Evolutionary conservation across 495 filamentous ascomycete species (phyloP).

Genomic region (Penicillium alfredii): DNA sequence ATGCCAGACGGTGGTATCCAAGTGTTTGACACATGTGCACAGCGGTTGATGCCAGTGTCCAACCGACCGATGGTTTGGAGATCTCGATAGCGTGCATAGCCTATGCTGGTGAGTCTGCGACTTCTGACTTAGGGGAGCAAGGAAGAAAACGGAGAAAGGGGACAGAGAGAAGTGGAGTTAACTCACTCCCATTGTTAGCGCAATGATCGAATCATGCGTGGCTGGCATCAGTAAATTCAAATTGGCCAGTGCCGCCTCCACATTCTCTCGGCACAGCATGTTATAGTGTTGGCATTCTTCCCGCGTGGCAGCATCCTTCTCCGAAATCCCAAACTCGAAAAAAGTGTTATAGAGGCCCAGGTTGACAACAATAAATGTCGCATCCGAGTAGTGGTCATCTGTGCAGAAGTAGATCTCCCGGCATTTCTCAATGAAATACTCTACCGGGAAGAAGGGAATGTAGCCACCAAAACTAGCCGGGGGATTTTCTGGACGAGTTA

Average conservation of each 20-base stretch:
- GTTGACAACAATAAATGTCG: conserved; percentile 51
- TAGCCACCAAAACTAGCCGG: conserved; percentile 23
- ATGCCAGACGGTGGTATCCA: conserved; percentile 55
- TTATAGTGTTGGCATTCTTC: conserved; percentile 38
- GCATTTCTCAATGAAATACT: conserved; percentile 54
- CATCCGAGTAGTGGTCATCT: conserved; percentile 50
- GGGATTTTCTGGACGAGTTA: conserved; percentile 17
- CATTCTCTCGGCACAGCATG: conserved; percentile 47
- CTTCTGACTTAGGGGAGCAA: not conserved
- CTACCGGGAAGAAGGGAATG: conserved; percentile 39
- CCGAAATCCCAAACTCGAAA: conserved; percentile 38
- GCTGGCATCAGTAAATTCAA: conserved; percentile 54
- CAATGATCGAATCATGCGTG: conserved; percentile 52
- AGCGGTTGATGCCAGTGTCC: conserved; percentile 53
- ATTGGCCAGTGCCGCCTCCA: conserved; percentile 53
- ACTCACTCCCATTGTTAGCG: conserved; percentile 53
- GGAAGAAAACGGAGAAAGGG: not conserved
- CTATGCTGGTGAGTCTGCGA: conserved; percentile 13
- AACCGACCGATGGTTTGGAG: conserved; percentile 57
- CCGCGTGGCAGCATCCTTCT: conserved; percentile 19
- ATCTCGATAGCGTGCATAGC: conserved; percentile 55
- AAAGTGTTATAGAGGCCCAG: conserved; percentile 53
- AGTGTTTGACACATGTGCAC: conserved; percentile 56
- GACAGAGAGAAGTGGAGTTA: no score
- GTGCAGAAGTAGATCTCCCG: conserved; percentile 54